Evolutionary conservation across 2,329 filamentous ascomycete species (phyloP).

Genomic region (Eurotiales sp.): DNA sequence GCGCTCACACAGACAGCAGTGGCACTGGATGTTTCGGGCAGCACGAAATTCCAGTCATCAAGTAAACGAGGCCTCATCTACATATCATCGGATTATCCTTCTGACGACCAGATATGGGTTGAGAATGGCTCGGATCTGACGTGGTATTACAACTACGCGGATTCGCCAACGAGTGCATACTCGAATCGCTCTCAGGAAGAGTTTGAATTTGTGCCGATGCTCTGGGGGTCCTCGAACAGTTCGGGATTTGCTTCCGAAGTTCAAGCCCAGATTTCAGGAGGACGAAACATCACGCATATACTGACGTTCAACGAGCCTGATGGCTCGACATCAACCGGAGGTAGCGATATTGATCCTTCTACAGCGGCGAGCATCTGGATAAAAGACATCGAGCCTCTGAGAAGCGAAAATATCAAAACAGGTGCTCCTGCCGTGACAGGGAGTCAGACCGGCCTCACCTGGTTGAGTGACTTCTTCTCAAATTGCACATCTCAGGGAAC

Average conservation of each 20-base stretch:
- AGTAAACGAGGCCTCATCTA: constrained; percentile 11
- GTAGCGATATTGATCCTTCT: constrained; percentile 9
- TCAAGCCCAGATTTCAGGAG: constrained; percentile 2
- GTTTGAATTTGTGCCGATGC: constrained; percentile 13
- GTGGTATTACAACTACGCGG: constrained; percentile 14
- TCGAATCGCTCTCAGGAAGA: constrained; percentile 12
- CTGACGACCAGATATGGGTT: constrained; percentile 11
- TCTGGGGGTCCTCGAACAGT: constrained; percentile 13
- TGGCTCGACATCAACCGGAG: constrained; percentile 9
- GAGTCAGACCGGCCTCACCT: constrained; percentile 8
- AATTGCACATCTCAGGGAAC: constrained; percentile 9
- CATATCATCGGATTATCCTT: constrained; percentile 5
- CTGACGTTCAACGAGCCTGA: constrained; percentile 15
- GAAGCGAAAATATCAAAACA: constrained; percentile 1
- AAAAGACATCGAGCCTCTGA: constrained; percentile 9
- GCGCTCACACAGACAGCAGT: neutral
- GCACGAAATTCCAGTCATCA: constrained; percentile 11
- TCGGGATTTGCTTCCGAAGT: constrained; percentile 8
- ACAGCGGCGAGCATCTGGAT: constrained; percentile 14
- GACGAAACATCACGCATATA: constrained; percentile 12
- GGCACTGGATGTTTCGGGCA: constrained; percentile 7
- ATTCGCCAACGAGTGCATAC: neutral
- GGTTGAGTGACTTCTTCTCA: constrained; percentile 12
- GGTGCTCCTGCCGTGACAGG: constrained; percentile 12
- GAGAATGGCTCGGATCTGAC: constrained; percentile 7